Evolutionary conservation across 2,329 filamentous ascomycete genomes (phyloP), one percentile per base, ranked within the genome.

Genomic region (Fusarium circinatum): DNA sequence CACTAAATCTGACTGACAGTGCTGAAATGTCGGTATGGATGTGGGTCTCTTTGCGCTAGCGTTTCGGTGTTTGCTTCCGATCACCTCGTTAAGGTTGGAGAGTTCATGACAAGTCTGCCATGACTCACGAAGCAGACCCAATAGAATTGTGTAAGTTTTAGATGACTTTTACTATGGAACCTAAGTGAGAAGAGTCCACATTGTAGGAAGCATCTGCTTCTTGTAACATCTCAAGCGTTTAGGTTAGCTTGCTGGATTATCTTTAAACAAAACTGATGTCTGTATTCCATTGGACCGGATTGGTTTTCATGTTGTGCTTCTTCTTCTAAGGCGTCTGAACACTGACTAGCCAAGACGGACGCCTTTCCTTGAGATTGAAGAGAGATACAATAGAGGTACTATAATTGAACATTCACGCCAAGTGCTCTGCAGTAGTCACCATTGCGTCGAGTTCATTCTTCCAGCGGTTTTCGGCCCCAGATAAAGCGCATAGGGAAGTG

Each of bases 401-500:
- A 28, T 28, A 8, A 28, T 28, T 30, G 4, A 28, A 28, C 28
- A 28, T 28, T 28, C 28, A 11, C 5, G 7, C 12, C 6, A 24
- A 18, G 10, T 18, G 2, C 7, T 44, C 8, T 14, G 0, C 0
- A 0, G 1, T 2, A 8, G 5, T 20, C 2, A 22, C 8, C 8
- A 22, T 28, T 17, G 6, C 6, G 0, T 3, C 9, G 3, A 8
- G 3, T 30, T n/a, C 15, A 51, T 34, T 6, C 7, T 36, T 2
- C 12, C n/a, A 41, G 1, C 3, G 64, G 48, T 3, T 55, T 68
- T 20, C 64, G 44, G 1, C 65, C 65, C 65, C 65, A 68, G 1
- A 68, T 30, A 2, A 68, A 68, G 1, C 65, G 64, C 65, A 68
- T 55, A 1, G 65, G 65, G 2, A 68, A 68, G 17, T 45, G 41